Percentiles rank a stretch among this genome's conserved stretches.
These are phyloP conservation scores for Yarrowia deformans DNA, from an alignment of 805 yeast genomes.

Conservation along the genomic window DNA sequence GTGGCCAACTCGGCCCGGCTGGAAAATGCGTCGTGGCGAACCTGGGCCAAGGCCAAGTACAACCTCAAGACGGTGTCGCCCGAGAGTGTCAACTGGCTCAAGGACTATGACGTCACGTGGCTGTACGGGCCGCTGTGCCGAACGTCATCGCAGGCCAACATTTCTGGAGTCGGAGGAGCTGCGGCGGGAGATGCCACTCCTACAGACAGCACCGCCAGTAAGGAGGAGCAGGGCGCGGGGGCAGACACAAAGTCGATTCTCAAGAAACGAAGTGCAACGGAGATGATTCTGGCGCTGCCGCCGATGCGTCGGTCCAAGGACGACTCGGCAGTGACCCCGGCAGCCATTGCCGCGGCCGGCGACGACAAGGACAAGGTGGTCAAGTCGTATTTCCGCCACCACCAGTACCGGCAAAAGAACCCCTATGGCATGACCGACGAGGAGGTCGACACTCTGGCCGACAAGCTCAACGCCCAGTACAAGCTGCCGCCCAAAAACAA, in stretches of 20 bases:
- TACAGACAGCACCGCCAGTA: neutral
- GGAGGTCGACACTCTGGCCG: slow-evolving; percentile 41
- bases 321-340: slow-evolving; percentile 32
- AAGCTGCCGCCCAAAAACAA: slow-evolving; percentile 32
- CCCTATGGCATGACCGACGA: slow-evolving; percentile 46
- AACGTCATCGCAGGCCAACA: slow-evolving; percentile 28
- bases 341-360: slow-evolving; percentile 39
- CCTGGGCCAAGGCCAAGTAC: slow-evolving; percentile 86
- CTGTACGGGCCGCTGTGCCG: slow-evolving; percentile 78
- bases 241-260: slow-evolving; percentile 75
- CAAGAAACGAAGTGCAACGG: slow-evolving; percentile 85
- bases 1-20: slow-evolving; percentile 82
- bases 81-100: slow-evolving; percentile 91
- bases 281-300: slow-evolving; percentile 63
- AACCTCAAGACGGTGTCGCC: slow-evolving; percentile 82
- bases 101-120: slow-evolving; percentile 98
- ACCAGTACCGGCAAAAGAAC: slow-evolving; percentile 51
- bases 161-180: slow-evolving; percentile 21
- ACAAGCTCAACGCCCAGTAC: slow-evolving; percentile 38
- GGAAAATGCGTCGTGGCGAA: slow-evolving; percentile 91
- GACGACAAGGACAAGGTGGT: slow-evolving; percentile 41
- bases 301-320: slow-evolving; percentile 39
- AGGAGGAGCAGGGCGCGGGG: neutral
- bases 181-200: slow-evolving; percentile 34
- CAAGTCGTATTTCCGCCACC: slow-evolving; percentile 51